phyloP scores from a whole-genome alignment of 768 basidiomycete species.

The Botryobasidium botryosum region DNA sequence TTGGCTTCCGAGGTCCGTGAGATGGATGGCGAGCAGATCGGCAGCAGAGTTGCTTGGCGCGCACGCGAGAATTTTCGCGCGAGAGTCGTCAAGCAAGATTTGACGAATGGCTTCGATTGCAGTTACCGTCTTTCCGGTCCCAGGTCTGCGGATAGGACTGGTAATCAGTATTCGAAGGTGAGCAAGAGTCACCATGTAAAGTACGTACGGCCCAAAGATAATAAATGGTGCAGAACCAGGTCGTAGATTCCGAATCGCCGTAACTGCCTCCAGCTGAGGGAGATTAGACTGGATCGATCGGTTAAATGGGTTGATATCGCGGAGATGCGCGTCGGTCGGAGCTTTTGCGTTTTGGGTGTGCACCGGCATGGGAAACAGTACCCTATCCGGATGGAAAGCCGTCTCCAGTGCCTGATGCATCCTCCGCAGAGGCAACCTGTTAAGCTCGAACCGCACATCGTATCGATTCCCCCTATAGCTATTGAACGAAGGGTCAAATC shows the following conservation, averaged over 20 bases:
- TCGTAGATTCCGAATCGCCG: slow-evolving; percentile 2
- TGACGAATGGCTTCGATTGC: slow-evolving; percentile 47
- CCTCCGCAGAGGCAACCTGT: slow-evolving; percentile 35
- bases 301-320: slow-evolving; percentile 22
- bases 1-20: slow-evolving; percentile 23
- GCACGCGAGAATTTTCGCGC: slow-evolving; percentile 38
- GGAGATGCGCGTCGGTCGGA: slow-evolving; percentile 10
- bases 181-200: too few species aligned
- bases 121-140: slow-evolving; percentile 53
- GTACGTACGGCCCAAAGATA: slow-evolving; percentile 10
- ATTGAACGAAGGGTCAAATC: slow-evolving; percentile 30
- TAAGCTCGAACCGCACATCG: slow-evolving; percentile 36
- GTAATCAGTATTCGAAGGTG: neutral
- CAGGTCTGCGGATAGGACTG: slow-evolving; percentile 26
- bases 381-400: slow-evolving; percentile 27
- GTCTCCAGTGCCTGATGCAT: slow-evolving; percentile 42
- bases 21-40: slow-evolving; percentile 35
- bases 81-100: slow-evolving; percentile 26
- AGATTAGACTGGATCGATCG: slow-evolving; percentile 28
- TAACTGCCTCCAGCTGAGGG: slow-evolving; percentile 24
- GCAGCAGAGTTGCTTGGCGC: slow-evolving; percentile 55
- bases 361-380: slow-evolving; percentile 31
- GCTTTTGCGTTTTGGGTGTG: slow-evolving; percentile 17
- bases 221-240: slow-evolving; percentile 7
- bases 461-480: slow-evolving; percentile 25